These are phyloP conservation scores for Russula brevipes DNA, from an alignment of 768 basidiomycete species.

Conservation along the genomic window DNA sequence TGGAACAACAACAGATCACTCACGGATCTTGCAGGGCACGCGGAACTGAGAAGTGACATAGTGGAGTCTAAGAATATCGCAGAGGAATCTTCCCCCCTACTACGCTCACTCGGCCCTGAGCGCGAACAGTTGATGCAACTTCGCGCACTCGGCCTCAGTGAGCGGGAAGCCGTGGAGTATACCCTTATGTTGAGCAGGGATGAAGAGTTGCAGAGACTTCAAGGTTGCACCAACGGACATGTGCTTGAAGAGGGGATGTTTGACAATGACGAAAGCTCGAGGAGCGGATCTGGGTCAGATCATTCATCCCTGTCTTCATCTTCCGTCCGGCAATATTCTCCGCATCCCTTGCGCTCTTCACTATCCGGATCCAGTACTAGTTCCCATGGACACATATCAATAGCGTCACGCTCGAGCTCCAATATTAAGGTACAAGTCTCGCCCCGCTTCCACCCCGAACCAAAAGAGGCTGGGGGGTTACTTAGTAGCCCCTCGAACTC, in stretches of 20 bases:
- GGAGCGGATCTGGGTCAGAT: conserved; percentile 11
- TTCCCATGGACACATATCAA: conserved; percentile 15
- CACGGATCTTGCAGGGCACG: conserved; percentile 43
- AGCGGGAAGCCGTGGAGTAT: conserved; percentile 73
- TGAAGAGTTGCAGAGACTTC: conserved; percentile 43
- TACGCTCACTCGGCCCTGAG: conserved; percentile 43
- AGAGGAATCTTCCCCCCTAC: conserved; percentile 41
- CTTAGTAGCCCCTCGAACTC: conserved; percentile 24
- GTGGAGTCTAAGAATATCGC: conserved; percentile 53
- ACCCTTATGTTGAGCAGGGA: conserved; percentile 81
- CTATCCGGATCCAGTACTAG: conserved; percentile 26
- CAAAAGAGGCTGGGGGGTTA: conserved; percentile 47
- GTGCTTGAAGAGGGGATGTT: conserved; percentile 50
- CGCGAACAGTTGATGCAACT: conserved; percentile 55
- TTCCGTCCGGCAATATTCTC: background rate
- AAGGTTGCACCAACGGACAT: conserved; percentile 1
- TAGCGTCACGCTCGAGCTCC: conserved; percentile 33
- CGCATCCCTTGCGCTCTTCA: conserved; percentile 26
- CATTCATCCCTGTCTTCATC: conserved; percentile 18
- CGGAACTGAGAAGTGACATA: conserved; percentile 60
- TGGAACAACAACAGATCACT: background rate
- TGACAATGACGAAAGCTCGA: conserved; percentile 38
- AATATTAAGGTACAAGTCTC: conserved; percentile 55
- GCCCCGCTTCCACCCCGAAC: conserved; percentile 42
- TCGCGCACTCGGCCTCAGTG: conserved; percentile 62